Percentiles rank a stretch among this genome's conserved stretches.
Conservation (phyloP, 2,329 filamentous ascomycete genomes). For the Colletotrichum destructivum region DNA sequence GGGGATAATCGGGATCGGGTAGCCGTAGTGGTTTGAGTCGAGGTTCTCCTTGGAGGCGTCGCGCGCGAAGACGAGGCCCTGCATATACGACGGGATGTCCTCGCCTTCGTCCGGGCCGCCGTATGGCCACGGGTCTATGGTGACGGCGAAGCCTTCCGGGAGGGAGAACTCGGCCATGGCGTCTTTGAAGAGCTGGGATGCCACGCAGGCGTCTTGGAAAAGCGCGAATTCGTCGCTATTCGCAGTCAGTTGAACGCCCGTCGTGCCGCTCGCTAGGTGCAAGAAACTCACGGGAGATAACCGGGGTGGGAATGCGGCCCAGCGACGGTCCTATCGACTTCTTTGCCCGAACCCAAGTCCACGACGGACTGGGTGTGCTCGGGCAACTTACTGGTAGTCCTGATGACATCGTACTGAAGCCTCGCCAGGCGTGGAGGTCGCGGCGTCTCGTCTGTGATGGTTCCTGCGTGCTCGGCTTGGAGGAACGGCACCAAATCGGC, state of each 20-base stretch:
- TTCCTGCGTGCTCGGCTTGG: constrained; percentile 72
- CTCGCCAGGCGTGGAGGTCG: constrained; percentile 62
- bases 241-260: neutral
- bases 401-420: constrained; percentile 62
- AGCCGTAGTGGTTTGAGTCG: constrained; percentile 75
- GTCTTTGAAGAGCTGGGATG: constrained; percentile 62
- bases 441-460: constrained; percentile 57
- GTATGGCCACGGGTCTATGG: constrained; percentile 78
- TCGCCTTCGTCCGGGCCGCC: constrained; percentile 59
- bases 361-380: constrained; percentile 57
- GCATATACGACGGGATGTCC: constrained; percentile 60
- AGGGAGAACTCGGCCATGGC: constrained; percentile 63
- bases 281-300: constrained; percentile 50
- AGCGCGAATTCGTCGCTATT: constrained; percentile 56
- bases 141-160: constrained; percentile 60
- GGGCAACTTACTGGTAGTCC: constrained; percentile 46
- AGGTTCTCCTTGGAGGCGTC: constrained; percentile 59
- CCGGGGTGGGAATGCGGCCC: constrained; percentile 54
- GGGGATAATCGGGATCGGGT: constrained; percentile 72
- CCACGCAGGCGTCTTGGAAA: constrained; percentile 58
- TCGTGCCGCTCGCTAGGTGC: too few relatives aligned
- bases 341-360: constrained; percentile 51
- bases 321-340: constrained; percentile 49
- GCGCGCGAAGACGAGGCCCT: constrained; percentile 65
- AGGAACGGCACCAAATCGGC: constrained; percentile 71